Conservation (phyloP, 176 grass and related monocot species). For the Coix lacrymajobi region DNA sequence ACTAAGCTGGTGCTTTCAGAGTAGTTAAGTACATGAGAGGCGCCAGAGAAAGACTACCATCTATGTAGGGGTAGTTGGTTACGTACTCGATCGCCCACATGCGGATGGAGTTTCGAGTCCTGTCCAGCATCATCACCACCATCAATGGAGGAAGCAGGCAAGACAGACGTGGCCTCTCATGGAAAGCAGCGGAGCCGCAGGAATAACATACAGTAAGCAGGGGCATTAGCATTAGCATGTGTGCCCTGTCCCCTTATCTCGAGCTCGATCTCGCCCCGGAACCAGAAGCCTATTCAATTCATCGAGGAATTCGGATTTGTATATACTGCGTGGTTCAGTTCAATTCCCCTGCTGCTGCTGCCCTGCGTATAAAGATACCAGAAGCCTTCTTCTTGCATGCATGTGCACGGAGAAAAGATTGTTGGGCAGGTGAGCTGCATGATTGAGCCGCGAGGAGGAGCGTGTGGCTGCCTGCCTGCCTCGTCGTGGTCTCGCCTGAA, state of each 20-base stretch:
- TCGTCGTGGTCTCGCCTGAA: constrained; percentile 23
- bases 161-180: constrained; percentile 45
- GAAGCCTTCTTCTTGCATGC: background rate
- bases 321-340: too few relatives aligned
- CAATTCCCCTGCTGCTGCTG: background rate
- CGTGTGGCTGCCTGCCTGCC: too few relatives aligned
- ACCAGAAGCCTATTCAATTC: constrained; percentile 26
- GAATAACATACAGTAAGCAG: constrained; percentile 12
- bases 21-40: too few relatives aligned
- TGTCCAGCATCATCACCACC: background rate
- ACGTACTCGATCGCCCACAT: too few relatives aligned
- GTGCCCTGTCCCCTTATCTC: constrained; percentile 37
- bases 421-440: constrained; percentile 54
- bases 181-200: constrained; percentile 17
- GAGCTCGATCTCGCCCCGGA: background rate
- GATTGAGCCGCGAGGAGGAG: constrained; percentile 26
- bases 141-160: constrained; percentile 27
- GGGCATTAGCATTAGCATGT: constrained; percentile 42
- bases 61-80: too few relatives aligned
- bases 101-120: too few relatives aligned
- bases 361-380: constrained; percentile 19
- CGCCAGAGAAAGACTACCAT: too few relatives aligned
- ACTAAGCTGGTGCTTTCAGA: too few relatives aligned
- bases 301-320: background rate
- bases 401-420: constrained; percentile 38